These are phyloP conservation scores for Pichia sp. DNA, from an alignment of 1,139 yeast species.

Conservation along the genomic window DNA sequence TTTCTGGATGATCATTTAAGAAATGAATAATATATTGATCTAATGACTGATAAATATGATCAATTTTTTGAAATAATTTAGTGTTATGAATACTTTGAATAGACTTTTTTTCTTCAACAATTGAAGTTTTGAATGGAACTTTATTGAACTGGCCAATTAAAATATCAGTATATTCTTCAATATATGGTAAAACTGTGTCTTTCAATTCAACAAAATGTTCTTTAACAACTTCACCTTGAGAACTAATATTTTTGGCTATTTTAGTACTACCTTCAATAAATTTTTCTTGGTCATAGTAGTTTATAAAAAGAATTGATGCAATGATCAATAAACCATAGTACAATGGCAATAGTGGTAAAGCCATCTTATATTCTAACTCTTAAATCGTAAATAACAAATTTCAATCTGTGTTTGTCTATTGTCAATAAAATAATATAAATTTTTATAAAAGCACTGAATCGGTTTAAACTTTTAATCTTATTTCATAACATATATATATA, in stretches of 20 bases:
- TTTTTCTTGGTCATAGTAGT: constrained; percentile 3
- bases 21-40: background rate
- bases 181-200: background rate
- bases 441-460: too few relatives aligned
- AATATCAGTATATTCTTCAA: constrained; percentile 1
- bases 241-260: background rate
- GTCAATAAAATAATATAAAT: too few relatives aligned
- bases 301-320: constrained; percentile 7
- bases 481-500: too few relatives aligned
- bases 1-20: background rate
- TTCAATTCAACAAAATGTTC: background rate
- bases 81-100: background rate
- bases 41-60: background rate
- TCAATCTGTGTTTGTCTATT: too few relatives aligned
- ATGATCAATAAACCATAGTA: constrained; percentile 10
- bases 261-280: constrained; percentile 5
- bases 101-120: background rate
- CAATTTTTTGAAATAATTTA: background rate
- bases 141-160: background rate
- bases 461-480: too few relatives aligned
- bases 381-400: too few relatives aligned
- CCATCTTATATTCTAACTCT: background rate
- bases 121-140: background rate
- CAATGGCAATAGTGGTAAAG: constrained; percentile 6
- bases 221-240: background rate